Conservation (phyloP, 1,139 yeast genomes). For the Torulaspora pretoriensis region DNA sequence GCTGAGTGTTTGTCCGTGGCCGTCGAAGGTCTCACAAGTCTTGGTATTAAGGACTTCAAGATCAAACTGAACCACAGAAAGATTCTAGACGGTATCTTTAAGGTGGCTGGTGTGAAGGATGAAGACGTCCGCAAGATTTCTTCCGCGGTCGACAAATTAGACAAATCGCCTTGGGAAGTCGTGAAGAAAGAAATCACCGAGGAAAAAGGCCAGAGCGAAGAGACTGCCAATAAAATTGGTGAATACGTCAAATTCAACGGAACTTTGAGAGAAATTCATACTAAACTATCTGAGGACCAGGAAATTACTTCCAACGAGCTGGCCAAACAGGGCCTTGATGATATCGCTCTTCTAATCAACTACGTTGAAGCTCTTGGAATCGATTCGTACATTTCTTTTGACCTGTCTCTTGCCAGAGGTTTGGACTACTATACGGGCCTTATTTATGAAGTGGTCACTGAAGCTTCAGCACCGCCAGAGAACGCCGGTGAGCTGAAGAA, state of each 20-base stretch:
- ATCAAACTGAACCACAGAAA: slow-evolving; percentile 92
- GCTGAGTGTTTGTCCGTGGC: slow-evolving; percentile 77
- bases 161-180: slow-evolving; percentile 90
- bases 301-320: slow-evolving; percentile 57
- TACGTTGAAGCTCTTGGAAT: slow-evolving; percentile 80
- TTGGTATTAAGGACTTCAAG: slow-evolving; percentile 86
- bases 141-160: slow-evolving; percentile 93
- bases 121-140: slow-evolving; percentile 92
- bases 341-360: slow-evolving; percentile 68
- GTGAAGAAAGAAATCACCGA: slow-evolving; percentile 88
- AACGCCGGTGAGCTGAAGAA: slow-evolving; percentile 65
- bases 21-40: slow-evolving; percentile 76
- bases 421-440: slow-evolving; percentile 95
- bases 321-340: slow-evolving; percentile 77
- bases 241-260: slow-evolving; percentile 86
- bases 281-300: slow-evolving; percentile 52
- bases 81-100: slow-evolving; percentile 90
- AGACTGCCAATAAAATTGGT: slow-evolving; percentile 89
- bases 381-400: slow-evolving; percentile 65
- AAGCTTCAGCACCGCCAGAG: slow-evolving; percentile 89
- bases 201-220: slow-evolving; percentile 86
- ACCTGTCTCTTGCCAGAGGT: slow-evolving; percentile 93
- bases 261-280: slow-evolving; percentile 62
- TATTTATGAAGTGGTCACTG: slow-evolving; percentile 92
- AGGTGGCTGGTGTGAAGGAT: slow-evolving; percentile 88